Percentiles rank a stretch among this genome's conserved stretches.
These are phyloP conservation scores for Zymoseptoria pseudotritici DNA, from an alignment of 2,329 filamentous ascomycete genomes.

Conservation along the genomic window DNA sequence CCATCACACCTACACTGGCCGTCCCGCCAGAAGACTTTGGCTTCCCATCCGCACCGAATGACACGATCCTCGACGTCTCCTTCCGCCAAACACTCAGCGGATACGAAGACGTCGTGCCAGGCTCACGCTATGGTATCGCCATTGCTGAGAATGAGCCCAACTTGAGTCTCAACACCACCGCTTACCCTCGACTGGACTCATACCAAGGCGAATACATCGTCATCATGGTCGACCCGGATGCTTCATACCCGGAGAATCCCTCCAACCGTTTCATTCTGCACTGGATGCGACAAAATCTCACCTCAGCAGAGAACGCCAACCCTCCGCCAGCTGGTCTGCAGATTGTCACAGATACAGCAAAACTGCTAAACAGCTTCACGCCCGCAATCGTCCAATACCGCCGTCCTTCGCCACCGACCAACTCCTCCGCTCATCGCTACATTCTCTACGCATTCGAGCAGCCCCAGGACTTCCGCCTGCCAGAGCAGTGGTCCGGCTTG, in stretches of 20 bases:
- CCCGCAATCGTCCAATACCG: constrained; percentile 3
- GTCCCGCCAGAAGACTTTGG: constrained; percentile 11
- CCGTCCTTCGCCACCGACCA: constrained; percentile 7
- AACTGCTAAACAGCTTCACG: constrained; percentile 1
- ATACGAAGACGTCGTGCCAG: not conserved
- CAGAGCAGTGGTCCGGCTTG: constrained; percentile 6
- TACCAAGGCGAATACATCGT: constrained; percentile 8
- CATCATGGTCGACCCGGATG: constrained; percentile 13
- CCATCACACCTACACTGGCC: constrained; percentile 2
- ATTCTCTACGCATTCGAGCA: constrained; percentile 12
- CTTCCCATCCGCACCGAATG: constrained; percentile 11
- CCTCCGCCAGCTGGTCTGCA: not conserved
- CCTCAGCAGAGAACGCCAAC: not conserved
- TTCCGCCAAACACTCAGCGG: constrained; percentile 2
- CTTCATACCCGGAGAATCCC: constrained; percentile 9
- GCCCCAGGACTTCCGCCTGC: constrained; percentile 5
- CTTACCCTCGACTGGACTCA: constrained; percentile 6
- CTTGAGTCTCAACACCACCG: constrained; percentile 3
- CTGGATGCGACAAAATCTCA: constrained; percentile 9
- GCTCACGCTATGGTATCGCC: constrained; percentile 3
- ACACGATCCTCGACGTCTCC: constrained; percentile 6
- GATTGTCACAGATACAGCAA: not conserved
- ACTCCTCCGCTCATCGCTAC: constrained; percentile 9
- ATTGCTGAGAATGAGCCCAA: constrained; percentile 5
- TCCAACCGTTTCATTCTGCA: constrained; percentile 8